A percentile compares a stretch with the other conserved stretches of the same genome.
Conservation (phyloP, 2,329 filamentous ascomycete species). For the Emergomyces orientalis region DNA sequence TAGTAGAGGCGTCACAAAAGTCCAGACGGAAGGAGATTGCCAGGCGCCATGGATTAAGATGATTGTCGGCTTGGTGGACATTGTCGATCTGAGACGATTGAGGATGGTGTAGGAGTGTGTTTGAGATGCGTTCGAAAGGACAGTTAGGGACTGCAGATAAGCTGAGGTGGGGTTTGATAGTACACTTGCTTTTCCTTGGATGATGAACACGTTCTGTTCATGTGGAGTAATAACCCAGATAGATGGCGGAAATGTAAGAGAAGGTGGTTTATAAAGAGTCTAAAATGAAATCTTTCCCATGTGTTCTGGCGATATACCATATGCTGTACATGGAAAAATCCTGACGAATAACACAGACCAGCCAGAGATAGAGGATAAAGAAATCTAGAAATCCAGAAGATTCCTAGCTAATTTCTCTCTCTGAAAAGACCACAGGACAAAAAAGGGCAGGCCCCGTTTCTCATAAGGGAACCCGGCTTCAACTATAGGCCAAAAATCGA, state of each 20-base stretch:
- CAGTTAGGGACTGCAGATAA: too few species aligned
- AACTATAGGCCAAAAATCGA: too few species aligned
- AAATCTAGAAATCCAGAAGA: neutral
- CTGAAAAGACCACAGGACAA: too few species aligned
- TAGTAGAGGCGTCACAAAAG: conserved; percentile 8
- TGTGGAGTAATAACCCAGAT: neutral
- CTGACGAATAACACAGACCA: neutral
- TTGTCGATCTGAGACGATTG: neutral
- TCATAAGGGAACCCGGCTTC: neutral
- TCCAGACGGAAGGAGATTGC: conserved; percentile 12
- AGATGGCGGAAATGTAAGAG: neutral
- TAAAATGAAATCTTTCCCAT: neutral
- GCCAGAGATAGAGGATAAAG: neutral
- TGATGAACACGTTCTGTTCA: neutral
- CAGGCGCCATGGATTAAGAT: conserved; percentile 13
- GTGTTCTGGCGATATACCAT: neutral
- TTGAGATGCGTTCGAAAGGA: neutral
- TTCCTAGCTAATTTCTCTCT: neutral
- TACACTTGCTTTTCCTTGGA: neutral
- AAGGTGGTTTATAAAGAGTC: neutral
- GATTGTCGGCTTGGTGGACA: conserved; percentile 18
- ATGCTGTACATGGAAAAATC: neutral
- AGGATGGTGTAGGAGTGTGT: neutral
- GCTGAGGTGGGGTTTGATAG: neutral
- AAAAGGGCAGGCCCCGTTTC: neutral